phyloP scores from a whole-genome alignment of 2,329 filamentous ascomycete genomes.

The Gyromitra esculenta region DNA sequence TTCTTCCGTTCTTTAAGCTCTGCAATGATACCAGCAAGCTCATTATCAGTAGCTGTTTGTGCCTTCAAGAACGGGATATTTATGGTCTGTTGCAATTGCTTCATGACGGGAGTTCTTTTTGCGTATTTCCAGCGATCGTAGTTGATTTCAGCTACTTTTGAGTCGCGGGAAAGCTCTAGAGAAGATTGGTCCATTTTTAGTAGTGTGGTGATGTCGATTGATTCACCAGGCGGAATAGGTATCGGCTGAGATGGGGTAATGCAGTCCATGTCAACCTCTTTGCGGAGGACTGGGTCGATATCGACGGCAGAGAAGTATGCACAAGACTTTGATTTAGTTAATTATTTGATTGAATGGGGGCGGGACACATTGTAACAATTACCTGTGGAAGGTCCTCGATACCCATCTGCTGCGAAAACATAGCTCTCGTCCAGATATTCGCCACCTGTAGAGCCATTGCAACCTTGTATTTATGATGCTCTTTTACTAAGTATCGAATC shows the following conservation, averaged over 20 bases:
- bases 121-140: conserved; percentile 73
- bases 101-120: conserved; percentile 81
- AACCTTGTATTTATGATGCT: conserved; percentile 84
- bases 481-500: conserved; percentile 88
- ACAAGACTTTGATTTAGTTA: conserved; percentile 66
- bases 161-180: conserved; percentile 5
- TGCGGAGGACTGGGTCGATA: conserved; percentile 92
- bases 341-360: neutral
- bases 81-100: conserved; percentile 67
- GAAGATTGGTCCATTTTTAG: conserved; percentile 69
- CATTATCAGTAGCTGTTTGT: conserved; percentile 80
- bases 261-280: conserved; percentile 98
- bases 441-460: conserved; percentile 93
- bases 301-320: conserved; percentile 97
- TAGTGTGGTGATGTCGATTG: conserved; percentile 80
- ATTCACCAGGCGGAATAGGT: conserved; percentile 84
- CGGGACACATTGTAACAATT: neutral
- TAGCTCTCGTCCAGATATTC: conserved; percentile 95
- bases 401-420: conserved; percentile 96
- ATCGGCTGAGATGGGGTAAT: conserved; percentile 85
- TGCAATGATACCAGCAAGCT: conserved; percentile 77
- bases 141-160: conserved; percentile 63
- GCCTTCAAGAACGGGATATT: conserved; percentile 77
- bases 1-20: conserved; percentile 63
- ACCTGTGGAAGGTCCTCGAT: conserved; percentile 86